A percentile compares a stretch with the other conserved stretches of the same genome.
Evolutionary conservation across 2,329 filamentous ascomycete genomes (phyloP).

Genomic region (Clonostachys solani): DNA sequence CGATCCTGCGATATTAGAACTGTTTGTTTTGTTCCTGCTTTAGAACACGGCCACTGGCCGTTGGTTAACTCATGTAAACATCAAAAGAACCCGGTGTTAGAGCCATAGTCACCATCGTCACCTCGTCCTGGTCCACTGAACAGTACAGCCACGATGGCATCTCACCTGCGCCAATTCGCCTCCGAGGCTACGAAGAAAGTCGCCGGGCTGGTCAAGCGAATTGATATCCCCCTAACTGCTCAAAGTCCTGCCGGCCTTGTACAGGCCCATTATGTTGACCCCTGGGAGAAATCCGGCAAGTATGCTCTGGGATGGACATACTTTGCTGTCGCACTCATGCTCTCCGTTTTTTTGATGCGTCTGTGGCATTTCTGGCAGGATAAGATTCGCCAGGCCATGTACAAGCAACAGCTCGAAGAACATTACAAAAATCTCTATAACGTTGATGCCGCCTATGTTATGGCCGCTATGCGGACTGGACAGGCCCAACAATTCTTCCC

Average conservation of each 20-base stretch:
- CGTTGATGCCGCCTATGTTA: slow-evolving; percentile 41
- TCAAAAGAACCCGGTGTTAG: background rate
- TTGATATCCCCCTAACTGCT: slow-evolving; percentile 55
- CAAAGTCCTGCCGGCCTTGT: slow-evolving; percentile 57
- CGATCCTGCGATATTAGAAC: too few species aligned
- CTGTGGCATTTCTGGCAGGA: slow-evolving; percentile 91
- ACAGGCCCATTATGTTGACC: slow-evolving; percentile 65
- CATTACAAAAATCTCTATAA: slow-evolving; percentile 53
- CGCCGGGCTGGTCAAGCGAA: slow-evolving; percentile 44
- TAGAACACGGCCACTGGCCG: background rate
- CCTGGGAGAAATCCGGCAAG: slow-evolving; percentile 78
- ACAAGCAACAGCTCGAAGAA: slow-evolving; percentile 75
- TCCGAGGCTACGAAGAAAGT: slow-evolving; percentile 25
- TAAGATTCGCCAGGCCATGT: slow-evolving; percentile 83
- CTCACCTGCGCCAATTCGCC: slow-evolving; percentile 23
- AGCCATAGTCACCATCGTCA: background rate
- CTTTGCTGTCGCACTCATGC: slow-evolving; percentile 71
- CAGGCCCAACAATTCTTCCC: slow-evolving; percentile 71
- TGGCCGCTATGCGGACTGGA: slow-evolving; percentile 40
- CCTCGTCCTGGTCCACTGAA: background rate
- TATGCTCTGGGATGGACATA: slow-evolving; percentile 88
- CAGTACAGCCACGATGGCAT: slow-evolving; percentile 29
- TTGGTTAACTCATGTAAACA: background rate
- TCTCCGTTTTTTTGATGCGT: slow-evolving; percentile 62
- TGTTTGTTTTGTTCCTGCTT: too few species aligned